Conservation (phyloP, 2,329 filamentous ascomycete genomes). For the Calonectria henricotiae region DNA sequence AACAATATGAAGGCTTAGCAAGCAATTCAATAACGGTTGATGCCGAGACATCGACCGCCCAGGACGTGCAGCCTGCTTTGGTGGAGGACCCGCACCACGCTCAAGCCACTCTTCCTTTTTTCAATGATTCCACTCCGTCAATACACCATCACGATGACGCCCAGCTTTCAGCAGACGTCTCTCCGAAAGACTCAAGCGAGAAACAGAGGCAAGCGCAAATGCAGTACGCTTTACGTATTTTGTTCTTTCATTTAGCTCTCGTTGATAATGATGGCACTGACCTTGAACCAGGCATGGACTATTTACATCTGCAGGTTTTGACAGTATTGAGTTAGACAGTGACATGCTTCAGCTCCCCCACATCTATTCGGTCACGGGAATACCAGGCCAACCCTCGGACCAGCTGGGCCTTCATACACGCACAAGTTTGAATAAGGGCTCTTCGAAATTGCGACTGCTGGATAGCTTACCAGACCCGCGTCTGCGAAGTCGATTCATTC, state of each 20-base stretch:
- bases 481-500: neutral
- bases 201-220: neutral
- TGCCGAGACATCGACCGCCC: neutral
- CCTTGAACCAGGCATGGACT: neutral
- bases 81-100: neutral
- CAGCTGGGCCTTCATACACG: slow-evolving; percentile 3
- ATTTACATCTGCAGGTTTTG: neutral
- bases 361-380: neutral
- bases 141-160: neutral
- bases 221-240: neutral
- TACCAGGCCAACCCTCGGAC: neutral
- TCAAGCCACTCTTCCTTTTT: neutral
- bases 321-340: neutral
- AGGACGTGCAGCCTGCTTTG: neutral
- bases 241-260: too few species aligned
- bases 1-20: neutral
- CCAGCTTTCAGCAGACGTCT: neutral
- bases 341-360: neutral
- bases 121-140: neutral
- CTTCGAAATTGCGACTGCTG: slow-evolving; percentile 1
- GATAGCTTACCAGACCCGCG: slow-evolving; percentile 1
- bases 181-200: neutral
- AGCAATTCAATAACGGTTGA: neutral
- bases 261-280: neutral
- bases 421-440: neutral